phyloP scores from a whole-genome alignment of 1,284 basidiomycete genomes.

The Ustilago xerochloae region DNA sequence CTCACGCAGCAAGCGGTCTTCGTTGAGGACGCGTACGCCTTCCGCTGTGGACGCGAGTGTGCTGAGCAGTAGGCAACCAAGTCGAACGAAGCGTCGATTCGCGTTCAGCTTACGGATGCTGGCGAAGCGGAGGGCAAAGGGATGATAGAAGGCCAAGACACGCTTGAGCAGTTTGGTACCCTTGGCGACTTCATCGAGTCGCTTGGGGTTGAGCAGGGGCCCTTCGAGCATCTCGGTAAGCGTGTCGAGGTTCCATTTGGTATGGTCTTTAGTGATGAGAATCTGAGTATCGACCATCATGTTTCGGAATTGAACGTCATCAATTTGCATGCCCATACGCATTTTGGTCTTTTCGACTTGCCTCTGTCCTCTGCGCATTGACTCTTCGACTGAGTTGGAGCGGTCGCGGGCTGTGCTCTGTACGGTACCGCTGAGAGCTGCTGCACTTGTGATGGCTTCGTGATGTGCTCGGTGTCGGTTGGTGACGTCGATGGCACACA shows the following conservation, averaged over 20 bases:
- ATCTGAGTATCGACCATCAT: constrained; percentile 73
- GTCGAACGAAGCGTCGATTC: constrained; percentile 65
- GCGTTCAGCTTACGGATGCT: constrained; percentile 76
- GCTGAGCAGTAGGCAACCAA: constrained; percentile 78
- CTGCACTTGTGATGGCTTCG: constrained; percentile 38
- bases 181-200: constrained; percentile 95
- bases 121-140: constrained; percentile 85
- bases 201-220: constrained; percentile 86
- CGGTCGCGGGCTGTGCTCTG: constrained; percentile 69
- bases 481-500: constrained; percentile 89
- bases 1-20: constrained; percentile 88
- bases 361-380: constrained; percentile 74
- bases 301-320: constrained; percentile 65
- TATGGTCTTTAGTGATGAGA: constrained; percentile 86
- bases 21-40: constrained; percentile 82
- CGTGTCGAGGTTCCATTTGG: constrained; percentile 90
- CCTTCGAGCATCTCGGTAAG: constrained; percentile 92
- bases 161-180: constrained; percentile 87
- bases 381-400: constrained; percentile 86
- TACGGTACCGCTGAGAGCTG: constrained; percentile 24
- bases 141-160: constrained; percentile 91
- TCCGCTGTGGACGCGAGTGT: constrained; percentile 86
- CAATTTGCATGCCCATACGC: constrained; percentile 81
- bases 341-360: constrained; percentile 90
- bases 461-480: constrained; percentile 71